Evolutionary conservation across 1,284 basidiomycete genomes (phyloP).

Genomic region (Ceratorhiza oryzae-sativae): DNA sequence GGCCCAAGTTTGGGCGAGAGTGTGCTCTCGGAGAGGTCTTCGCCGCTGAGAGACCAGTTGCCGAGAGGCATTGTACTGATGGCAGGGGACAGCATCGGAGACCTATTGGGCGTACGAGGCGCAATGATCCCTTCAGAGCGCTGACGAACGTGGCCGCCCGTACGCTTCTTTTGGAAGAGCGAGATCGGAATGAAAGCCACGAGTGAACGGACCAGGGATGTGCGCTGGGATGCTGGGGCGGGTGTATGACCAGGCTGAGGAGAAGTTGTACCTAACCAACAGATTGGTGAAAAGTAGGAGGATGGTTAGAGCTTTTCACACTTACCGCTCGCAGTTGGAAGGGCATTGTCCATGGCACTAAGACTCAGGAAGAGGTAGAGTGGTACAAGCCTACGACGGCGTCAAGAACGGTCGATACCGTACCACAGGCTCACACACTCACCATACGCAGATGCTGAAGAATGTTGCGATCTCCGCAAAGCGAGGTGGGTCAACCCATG

Average conservation of each 20-base stretch:
- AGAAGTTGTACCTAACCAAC: constrained; percentile 3
- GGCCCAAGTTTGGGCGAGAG: constrained; percentile 14
- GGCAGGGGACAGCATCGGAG: constrained; percentile 40
- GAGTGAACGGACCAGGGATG: constrained; percentile 70
- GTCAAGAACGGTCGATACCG: not conserved
- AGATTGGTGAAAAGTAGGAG: constrained; percentile 6
- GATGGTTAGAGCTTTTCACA: not conserved
- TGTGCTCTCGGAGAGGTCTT: constrained; percentile 14
- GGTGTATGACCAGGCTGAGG: constrained; percentile 24
- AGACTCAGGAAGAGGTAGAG: constrained; percentile 72
- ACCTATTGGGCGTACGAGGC: constrained; percentile 55
- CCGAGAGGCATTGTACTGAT: constrained; percentile 18
- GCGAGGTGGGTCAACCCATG: constrained; percentile 28
- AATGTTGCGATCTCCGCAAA: constrained; percentile 92
- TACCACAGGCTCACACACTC: constrained; percentile 72
- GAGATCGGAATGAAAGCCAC: constrained; percentile 54
- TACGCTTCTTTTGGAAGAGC: constrained; percentile 49
- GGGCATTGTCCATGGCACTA: constrained; percentile 92
- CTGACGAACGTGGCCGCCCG: constrained; percentile 40
- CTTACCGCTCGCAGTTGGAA: constrained; percentile 60
- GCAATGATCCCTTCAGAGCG: constrained; percentile 67
- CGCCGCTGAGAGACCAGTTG: constrained; percentile 31
- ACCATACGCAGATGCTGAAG: constrained; percentile 93
- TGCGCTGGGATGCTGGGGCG: constrained; percentile 48
- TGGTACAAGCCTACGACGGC: constrained; percentile 47